A percentile compares a stretch with the other conserved stretches of the same genome.
These are phyloP conservation scores for Gliomastix tumulicola DNA, from an alignment of 2,329 filamentous ascomycete species.

Conservation along the genomic window DNA sequence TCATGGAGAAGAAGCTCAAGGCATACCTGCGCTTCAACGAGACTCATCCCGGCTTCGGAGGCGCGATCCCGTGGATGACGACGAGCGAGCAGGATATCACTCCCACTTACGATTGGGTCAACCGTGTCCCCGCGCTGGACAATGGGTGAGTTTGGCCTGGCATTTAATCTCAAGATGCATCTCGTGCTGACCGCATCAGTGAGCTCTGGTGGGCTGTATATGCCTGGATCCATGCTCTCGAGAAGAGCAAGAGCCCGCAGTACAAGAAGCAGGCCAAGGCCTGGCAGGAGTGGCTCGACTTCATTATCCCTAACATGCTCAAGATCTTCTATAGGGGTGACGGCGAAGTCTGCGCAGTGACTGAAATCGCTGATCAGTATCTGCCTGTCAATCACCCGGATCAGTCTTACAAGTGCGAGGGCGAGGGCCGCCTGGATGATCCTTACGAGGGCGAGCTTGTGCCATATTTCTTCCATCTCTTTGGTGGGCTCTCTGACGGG, in stretches of 20 bases:
- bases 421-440: conserved; percentile 23
- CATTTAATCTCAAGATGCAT: background rate
- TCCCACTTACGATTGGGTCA: conserved; percentile 26
- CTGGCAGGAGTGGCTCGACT: conserved; percentile 33
- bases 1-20: conserved; percentile 28
- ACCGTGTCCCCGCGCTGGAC: conserved; percentile 29
- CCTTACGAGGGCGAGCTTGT: conserved; percentile 36
- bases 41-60: conserved; percentile 31
- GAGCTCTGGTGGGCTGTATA: conserved; percentile 35
- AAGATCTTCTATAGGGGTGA: conserved; percentile 27
- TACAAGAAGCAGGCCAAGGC: conserved; percentile 18
- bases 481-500: conserved; percentile 17
- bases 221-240: conserved; percentile 26
- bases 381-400: conserved; percentile 16
- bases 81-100: conserved; percentile 18
- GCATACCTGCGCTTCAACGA: conserved; percentile 31
- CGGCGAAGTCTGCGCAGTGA: conserved; percentile 31
- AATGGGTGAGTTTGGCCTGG: conserved; percentile 22
- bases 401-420: conserved; percentile 27
- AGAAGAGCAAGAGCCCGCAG: conserved; percentile 13
- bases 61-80: conserved; percentile 30
- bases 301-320: conserved; percentile 24
- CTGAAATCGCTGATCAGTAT: conserved; percentile 23
- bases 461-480: conserved; percentile 31
- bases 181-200: conserved; percentile 9